These are phyloP conservation scores for Camellia sinensis DNA, from an alignment of 148 eudicot species.

Conservation along the genomic window DNA sequence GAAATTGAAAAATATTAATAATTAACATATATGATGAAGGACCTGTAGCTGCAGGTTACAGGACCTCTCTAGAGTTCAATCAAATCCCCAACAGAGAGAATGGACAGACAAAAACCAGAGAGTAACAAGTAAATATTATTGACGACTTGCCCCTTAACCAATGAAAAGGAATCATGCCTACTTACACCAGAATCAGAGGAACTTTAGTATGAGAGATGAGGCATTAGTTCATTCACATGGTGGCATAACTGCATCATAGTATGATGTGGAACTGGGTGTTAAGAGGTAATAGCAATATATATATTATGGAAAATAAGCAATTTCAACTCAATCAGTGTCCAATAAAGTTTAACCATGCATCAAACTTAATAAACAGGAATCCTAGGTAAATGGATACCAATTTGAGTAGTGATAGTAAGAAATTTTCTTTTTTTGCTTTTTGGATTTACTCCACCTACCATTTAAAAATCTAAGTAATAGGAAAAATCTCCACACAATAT, in stretches of 20 bases:
- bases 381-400: not conserved
- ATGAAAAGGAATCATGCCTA: not conserved
- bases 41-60: not conserved
- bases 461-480: not conserved
- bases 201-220: constrained; percentile 67
- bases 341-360: not conserved
- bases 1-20: not conserved
- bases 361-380: constrained; percentile 15
- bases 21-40: too few species aligned
- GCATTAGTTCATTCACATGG: constrained; percentile 81
- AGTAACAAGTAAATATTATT: not conserved
- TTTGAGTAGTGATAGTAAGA: not conserved
- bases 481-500: not conserved
- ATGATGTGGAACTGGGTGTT: not conserved
- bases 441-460: not conserved
- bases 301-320: constrained; percentile 15
- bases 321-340: not conserved
- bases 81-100: not conserved
- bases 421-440: too few species aligned
- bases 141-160: not conserved
- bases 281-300: not conserved
- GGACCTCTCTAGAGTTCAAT: not conserved
- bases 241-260: constrained; percentile 70
- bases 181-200: constrained; percentile 86
- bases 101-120: not conserved